Percentiles rank a stretch among this genome's conserved stretches.
Evolutionary conservation across 2,329 filamentous ascomycete genomes (phyloP).

Genomic region (Cordyceps militaris): DNA sequence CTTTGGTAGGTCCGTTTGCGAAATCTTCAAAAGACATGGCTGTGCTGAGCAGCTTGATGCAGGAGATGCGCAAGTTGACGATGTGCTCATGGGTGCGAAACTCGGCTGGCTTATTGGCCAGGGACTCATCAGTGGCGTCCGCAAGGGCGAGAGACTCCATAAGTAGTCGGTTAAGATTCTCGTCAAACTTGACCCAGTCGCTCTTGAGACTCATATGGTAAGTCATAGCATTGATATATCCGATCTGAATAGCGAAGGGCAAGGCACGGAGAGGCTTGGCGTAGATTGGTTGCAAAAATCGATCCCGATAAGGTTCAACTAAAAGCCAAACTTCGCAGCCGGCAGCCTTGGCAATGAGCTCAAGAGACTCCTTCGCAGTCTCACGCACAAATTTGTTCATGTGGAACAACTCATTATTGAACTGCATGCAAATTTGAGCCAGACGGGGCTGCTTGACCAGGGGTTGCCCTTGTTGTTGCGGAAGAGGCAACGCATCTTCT

Average conservation of each 20-base stretch:
- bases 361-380: conserved; percentile 73
- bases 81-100: conserved; percentile 95
- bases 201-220: conserved; percentile 87
- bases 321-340: conserved; percentile 79
- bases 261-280: conserved; percentile 88
- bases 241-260: conserved; percentile 92
- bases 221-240: conserved; percentile 95
- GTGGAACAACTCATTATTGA: conserved; percentile 84
- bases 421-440: conserved; percentile 70
- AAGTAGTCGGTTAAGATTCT: conserved; percentile 79
- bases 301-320: conserved; percentile 81
- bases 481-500: conserved; percentile 51
- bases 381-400: conserved; percentile 94
- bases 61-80: conserved; percentile 83
- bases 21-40: conserved; percentile 94
- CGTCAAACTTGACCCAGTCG: conserved; percentile 86
- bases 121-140: conserved; percentile 86
- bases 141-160: conserved; percentile 91
- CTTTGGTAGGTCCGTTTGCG: conserved; percentile 59
- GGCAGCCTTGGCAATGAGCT: conserved; percentile 72
- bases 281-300: conserved; percentile 85
- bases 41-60: conserved; percentile 85
- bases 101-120: conserved; percentile 88
- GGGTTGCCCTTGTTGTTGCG: conserved; percentile 36
- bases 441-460: conserved; percentile 52